Evolutionary conservation across 2,329 filamentous ascomycete species (phyloP).

Genomic region (Pseudohalonectria lignicola): DNA sequence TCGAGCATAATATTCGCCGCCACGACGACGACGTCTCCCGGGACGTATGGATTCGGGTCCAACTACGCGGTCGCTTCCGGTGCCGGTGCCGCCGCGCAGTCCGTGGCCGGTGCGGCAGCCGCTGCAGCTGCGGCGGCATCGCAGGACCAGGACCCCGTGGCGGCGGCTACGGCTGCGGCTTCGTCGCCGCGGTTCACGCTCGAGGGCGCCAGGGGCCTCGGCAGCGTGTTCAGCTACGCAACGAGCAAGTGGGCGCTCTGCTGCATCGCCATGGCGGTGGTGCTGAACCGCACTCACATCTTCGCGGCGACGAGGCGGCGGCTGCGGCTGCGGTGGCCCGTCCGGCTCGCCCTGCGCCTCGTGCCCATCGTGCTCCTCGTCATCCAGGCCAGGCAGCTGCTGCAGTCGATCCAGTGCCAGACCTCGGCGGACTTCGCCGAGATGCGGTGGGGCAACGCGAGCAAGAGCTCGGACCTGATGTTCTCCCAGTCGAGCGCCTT

Average conservation of each 20-base stretch:
- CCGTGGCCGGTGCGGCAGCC: slow-evolving; percentile 26
- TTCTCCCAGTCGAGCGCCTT: slow-evolving; percentile 59
- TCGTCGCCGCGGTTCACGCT: slow-evolving; percentile 39
- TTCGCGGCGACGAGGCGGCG: slow-evolving; percentile 82
- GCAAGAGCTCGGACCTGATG: slow-evolving; percentile 55
- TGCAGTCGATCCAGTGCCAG: slow-evolving; percentile 87
- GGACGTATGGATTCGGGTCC: slow-evolving; percentile 18
- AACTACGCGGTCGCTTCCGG: slow-evolving; percentile 20
- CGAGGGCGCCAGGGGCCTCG: slow-evolving; percentile 57
- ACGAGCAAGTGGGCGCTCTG: slow-evolving; percentile 87
- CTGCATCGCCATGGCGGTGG: slow-evolving; percentile 74
- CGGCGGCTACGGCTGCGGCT: slow-evolving; percentile 7
- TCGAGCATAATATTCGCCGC: slow-evolving; percentile 20
- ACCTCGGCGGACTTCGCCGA: slow-evolving; percentile 63
- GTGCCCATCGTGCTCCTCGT: slow-evolving; percentile 60
- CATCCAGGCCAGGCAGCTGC: slow-evolving; percentile 55
- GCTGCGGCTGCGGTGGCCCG: slow-evolving; percentile 62
- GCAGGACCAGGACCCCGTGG: slow-evolving; percentile 26
- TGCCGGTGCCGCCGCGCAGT: slow-evolving; percentile 21
- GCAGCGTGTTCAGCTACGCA: slow-evolving; percentile 80
- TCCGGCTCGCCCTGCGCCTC: slow-evolving; percentile 59
- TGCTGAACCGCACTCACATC: slow-evolving; percentile 86
- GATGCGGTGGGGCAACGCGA: slow-evolving; percentile 58
- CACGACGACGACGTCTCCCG: slow-evolving; percentile 27
- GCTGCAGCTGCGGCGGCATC: slow-evolving; percentile 17